Conservation (phyloP, 139 green algal species). For the Micromonas commoda region DNA sequence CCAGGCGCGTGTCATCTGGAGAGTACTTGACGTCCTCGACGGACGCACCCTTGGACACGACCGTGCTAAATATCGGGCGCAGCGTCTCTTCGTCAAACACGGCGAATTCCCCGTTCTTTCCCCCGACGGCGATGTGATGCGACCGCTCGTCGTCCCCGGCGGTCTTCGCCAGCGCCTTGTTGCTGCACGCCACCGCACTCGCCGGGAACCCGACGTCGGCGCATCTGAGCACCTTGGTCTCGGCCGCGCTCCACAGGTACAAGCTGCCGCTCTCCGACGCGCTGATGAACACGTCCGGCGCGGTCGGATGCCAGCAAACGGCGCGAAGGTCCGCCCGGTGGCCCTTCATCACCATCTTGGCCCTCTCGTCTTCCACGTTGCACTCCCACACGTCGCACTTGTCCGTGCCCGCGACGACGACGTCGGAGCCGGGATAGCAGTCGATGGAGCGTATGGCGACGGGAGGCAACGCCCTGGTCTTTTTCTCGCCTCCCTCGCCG, state of each 20-base stretch:
- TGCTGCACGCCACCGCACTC: neutral
- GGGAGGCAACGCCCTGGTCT: neutral
- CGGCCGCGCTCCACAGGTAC: conserved; percentile 41
- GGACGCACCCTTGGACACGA: neutral
- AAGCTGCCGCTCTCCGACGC: conserved; percentile 51
- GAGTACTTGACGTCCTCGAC: conserved; percentile 51
- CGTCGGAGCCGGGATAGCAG: conserved; percentile 3
- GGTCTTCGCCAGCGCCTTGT: neutral
- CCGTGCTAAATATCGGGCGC: neutral
- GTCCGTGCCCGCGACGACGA: conserved; percentile 35
- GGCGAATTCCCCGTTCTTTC: neutral
- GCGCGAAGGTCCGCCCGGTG: conserved; percentile 22
- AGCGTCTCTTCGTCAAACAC: neutral
- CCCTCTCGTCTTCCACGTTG: conserved; percentile 8
- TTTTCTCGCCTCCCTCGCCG: too few species aligned
- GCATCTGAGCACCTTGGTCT: neutral
- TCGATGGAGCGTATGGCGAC: conserved; percentile 24
- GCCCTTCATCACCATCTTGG: conserved; percentile 14
- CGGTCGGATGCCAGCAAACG: conserved; percentile 39
- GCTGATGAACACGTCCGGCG: conserved; percentile 37
- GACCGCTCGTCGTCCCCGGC: too few species aligned
- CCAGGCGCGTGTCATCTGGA: conserved; percentile 48
- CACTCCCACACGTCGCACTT: conserved; percentile 57
- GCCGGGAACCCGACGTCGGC: neutral
- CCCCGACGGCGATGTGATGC: neutral